These are phyloP conservation scores for Pulveroboletus sp. DNA, from an alignment of 768 basidiomycete genomes.

Conservation along the genomic window DNA sequence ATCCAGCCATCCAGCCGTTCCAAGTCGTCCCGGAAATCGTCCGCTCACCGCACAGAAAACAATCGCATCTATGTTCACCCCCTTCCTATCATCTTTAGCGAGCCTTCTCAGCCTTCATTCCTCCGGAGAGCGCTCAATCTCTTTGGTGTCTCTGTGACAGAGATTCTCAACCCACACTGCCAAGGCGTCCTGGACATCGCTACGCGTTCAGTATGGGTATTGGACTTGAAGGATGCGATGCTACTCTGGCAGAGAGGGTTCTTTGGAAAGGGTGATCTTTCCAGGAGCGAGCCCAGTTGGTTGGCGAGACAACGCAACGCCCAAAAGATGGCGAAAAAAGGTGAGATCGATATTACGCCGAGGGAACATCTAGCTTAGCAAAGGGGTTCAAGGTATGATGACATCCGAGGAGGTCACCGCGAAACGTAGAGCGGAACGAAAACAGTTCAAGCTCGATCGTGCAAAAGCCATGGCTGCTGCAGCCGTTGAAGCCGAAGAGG, in stretches of 20 bases:
- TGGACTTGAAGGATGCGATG: constrained; percentile 56
- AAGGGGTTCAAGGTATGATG: constrained; percentile 27
- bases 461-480: constrained; percentile 84
- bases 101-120: constrained; percentile 38
- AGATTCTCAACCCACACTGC: constrained; percentile 68
- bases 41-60: constrained; percentile 57
- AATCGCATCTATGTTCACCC: constrained; percentile 68
- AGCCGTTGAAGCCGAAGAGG: constrained; percentile 73
- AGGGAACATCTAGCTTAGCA: background rate
- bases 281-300: constrained; percentile 96
- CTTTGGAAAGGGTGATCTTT: constrained; percentile 96
- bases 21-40: constrained; percentile 45
- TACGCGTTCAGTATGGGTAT: constrained; percentile 89
- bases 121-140: constrained; percentile 48
- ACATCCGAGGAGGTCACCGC: constrained; percentile 93
- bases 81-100: constrained; percentile 57
- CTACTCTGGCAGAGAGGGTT: constrained; percentile 89
- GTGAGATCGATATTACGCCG: constrained; percentile 34
- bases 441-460: constrained; percentile 91
- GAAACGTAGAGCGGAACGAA: constrained; percentile 81
- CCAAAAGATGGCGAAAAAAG: constrained; percentile 49
- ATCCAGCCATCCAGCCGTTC: constrained; percentile 40
- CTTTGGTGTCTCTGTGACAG: constrained; percentile 56
- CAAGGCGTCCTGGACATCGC: constrained; percentile 73
- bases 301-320: constrained; percentile 72